Evolutionary conservation across 2,329 filamentous ascomycete genomes (phyloP), one percentile per base, ranked within the genome.

Genomic region (Penicillium psychrosexuale): DNA sequence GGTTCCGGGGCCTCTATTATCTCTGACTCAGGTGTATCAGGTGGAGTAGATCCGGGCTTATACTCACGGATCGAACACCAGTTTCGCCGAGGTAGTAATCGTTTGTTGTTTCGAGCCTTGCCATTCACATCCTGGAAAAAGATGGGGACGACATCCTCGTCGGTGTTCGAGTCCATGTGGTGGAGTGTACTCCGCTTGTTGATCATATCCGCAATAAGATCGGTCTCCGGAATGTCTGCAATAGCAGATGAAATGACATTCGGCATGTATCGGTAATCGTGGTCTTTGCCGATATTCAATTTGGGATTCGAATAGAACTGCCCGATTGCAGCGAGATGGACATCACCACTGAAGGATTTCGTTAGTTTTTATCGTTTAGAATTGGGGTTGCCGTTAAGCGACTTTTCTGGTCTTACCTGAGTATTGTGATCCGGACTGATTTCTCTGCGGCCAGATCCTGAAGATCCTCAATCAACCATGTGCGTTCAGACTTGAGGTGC

Each of bases 221-320:
- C 89, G 0, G 92, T 88, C 17, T 92, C 90, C 5, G 95, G 94
- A 13, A 88, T 86, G 69, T 99, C 97, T 65, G 89, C 93, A 69
- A 99, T 97, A 12, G 92, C 91, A 0, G 92, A 97, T 1, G 91
- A 95, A 62, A 97, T 86, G 56, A 99, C 77, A 66, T 99, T 99
- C 5, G 91, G 90, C 88, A 99, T 99, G 70, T 99, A 99, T 58
- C 94, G 84, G 67, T 94, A 92, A 70, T 99, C 94, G 62, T 86
- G 86, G 74, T 97, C 90, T 72, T 97, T 97, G 3, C 89, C 78
- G 31, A 96, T 78, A 6, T 86, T 82, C 22, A 93, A 79, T 72
- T 91, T 94, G 13, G 91, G 87, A 69, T 95, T 95, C 9, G 90
- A 94, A 75, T 93, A 97, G 75, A 99, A 97, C 63, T 96, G 92